Evolutionary conservation across 2,329 filamentous ascomycete species (phyloP), one percentile per base, ranked within the genome.

Genomic region (Elsinoe fawcettii): DNA sequence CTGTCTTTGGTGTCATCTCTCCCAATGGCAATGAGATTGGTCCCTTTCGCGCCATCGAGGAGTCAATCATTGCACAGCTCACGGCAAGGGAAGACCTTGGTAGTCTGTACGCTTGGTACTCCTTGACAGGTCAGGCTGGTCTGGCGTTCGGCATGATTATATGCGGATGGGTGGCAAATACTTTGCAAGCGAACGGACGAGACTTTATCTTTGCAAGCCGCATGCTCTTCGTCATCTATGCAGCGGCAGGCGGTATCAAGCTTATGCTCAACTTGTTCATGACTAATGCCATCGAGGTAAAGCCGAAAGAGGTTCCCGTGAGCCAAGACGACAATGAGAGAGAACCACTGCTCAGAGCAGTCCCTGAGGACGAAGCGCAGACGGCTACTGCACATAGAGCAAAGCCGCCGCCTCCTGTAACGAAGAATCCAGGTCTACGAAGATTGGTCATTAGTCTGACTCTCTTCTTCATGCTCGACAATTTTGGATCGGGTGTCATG

Each of bases 141-240:
- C 63, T 64, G 16, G 63, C 66, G 7, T 56, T 56, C 6, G 67
- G 68, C 1, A 60, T 61, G 27, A n/a, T 69, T 5, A 63, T 67
- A 0, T 68, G 70, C 12, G 74, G 74, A 2, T 69, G 70, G 58
- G 62, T 69, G 1, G 69, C 73, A 43, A 67, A 74, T 37, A 51
- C 51, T 1, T 58, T 74, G 20, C 63, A 69, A 20, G 59, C 60
- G 0, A 54, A 62, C 4, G 70, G 70, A 2, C 75, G 72, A 70
- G 68, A 62, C 1, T 66, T 68, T 27, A 55, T 72, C 25, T 68
- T 69, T 30, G 69, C 72, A 0, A 76, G 72, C 46, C 69, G 70
- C 1, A 60, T 69, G 0, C 65, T 76, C 1, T 77, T 77, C 61
- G 72, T 69, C 67, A 60, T 72, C 1, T 77, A 77, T 59, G 73